A percentile compares a stretch with the other conserved stretches of the same genome.
Evolutionary conservation across 129 eudicot species (phyloP).

Genomic region (Artemisia tridentata): DNA sequence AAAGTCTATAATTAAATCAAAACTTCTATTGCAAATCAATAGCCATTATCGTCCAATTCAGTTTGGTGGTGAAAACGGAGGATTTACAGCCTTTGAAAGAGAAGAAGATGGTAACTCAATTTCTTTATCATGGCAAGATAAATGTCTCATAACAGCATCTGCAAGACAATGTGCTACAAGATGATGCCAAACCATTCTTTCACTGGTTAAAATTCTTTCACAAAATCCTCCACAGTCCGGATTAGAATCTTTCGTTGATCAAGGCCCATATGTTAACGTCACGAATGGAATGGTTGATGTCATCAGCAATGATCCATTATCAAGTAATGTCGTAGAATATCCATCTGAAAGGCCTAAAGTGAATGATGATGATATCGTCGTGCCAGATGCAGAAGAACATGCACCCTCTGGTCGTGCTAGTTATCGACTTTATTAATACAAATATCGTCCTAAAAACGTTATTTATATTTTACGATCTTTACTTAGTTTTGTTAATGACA

Average conservation of each 20-base stretch:
- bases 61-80: slow-evolving; percentile 54
- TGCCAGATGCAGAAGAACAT: slow-evolving; percentile 25
- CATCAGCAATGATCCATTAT: slow-evolving; percentile 42
- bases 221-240: slow-evolving; percentile 42
- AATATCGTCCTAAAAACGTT: too few species aligned
- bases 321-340: too few species aligned
- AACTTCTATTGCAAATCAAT: too few species aligned
- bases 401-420: slow-evolving; percentile 2
- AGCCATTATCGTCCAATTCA: too few species aligned
- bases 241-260: slow-evolving; percentile 64
- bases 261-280: slow-evolving; percentile 73
- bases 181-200: too few species aligned
- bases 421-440: too few species aligned
- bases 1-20: too few species aligned
- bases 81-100: slow-evolving; percentile 54
- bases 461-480: too few species aligned
- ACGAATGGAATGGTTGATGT: slow-evolving; percentile 76
- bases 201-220: background rate
- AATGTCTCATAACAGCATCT: slow-evolving; percentile 56
- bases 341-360: slow-evolving; percentile 23
- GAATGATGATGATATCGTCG: background rate
- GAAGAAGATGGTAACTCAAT: slow-evolving; percentile 48
- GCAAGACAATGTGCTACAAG: slow-evolving; percentile 41
- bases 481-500: too few species aligned
- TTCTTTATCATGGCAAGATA: slow-evolving; percentile 80